Conservation (phyloP, 73 alveolate genomes). For the Effrenium voratum region DNA sequence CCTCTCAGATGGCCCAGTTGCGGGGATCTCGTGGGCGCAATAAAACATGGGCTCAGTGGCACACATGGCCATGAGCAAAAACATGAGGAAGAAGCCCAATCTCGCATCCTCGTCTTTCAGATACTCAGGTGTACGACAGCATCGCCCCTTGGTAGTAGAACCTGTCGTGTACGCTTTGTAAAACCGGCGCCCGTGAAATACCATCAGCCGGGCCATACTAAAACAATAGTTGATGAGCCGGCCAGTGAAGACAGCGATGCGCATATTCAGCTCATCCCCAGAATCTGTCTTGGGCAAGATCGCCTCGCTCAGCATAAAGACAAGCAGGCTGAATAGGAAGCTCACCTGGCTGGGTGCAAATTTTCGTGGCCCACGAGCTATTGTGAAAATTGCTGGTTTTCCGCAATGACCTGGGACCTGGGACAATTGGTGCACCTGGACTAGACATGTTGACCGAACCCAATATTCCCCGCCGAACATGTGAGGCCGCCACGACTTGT, state of each 20-base stretch:
- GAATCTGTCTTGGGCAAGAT: conserved; percentile 53
- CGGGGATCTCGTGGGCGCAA: conserved; percentile 64
- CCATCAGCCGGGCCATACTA: conserved; percentile 72
- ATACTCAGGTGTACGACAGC: conserved; percentile 4
- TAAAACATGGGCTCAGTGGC: conserved; percentile 77
- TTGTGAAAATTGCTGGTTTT: too few relatives aligned
- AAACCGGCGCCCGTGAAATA: conserved; percentile 45
- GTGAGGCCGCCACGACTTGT: too few relatives aligned
- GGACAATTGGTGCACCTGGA: too few relatives aligned
- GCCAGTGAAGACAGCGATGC: conserved; percentile 49
- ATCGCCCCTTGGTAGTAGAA: conserved; percentile 22
- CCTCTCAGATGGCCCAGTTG: conserved; percentile 44
- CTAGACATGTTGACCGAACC: too few relatives aligned
- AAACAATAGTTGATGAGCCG: conserved; percentile 74
- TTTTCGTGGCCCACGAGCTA: too few relatives aligned
- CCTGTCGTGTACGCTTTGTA: conserved; percentile 51
- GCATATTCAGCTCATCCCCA: conserved; percentile 82
- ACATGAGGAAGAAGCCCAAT: conserved; percentile 36
- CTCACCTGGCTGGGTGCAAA: too few relatives aligned
- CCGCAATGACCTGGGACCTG: too few relatives aligned
- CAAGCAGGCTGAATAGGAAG: conserved; percentile 62
- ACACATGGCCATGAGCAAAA: conserved; percentile 61
- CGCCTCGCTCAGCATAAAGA: conserved; percentile 83
- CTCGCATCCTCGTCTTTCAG: conserved; percentile 87
- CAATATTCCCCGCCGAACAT: too few relatives aligned